These are phyloP conservation scores for Fusarium sp. DNA, from an alignment of 2,329 filamentous ascomycete genomes.

Conservation along the genomic window DNA sequence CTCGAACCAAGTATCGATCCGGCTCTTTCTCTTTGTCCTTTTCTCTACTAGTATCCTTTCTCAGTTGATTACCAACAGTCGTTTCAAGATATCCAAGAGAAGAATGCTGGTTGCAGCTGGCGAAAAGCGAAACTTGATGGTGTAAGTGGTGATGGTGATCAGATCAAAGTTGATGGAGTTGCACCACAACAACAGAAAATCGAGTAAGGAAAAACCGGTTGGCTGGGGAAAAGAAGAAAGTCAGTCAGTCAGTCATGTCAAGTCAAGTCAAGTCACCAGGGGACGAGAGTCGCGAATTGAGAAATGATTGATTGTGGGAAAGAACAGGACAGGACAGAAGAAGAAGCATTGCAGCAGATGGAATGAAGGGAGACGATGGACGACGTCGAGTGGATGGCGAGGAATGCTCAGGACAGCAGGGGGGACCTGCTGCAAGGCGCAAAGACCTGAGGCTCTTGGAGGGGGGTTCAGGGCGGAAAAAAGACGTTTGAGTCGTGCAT, in stretches of 20 bases:
- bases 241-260: constrained; percentile 31
- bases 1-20: constrained; percentile 36
- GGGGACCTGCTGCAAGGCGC: constrained; percentile 40
- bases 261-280: constrained; percentile 26
- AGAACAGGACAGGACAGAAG: constrained; percentile 14
- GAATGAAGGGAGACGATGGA: constrained; percentile 49
- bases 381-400: constrained; percentile 33
- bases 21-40: constrained; percentile 24
- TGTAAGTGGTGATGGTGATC: constrained; percentile 38
- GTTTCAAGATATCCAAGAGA: constrained; percentile 44
- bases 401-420: constrained; percentile 45
- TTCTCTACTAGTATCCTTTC: background rate
- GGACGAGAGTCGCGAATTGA: constrained; percentile 24
- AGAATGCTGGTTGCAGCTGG: constrained; percentile 7
- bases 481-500: constrained; percentile 14
- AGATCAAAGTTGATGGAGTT: constrained; percentile 20
- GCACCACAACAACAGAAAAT: constrained; percentile 30
- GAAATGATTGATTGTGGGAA: constrained; percentile 44
- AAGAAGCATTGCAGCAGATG: constrained; percentile 8
- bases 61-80: background rate
- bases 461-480: constrained; percentile 20
- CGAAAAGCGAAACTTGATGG: constrained; percentile 19
- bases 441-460: constrained; percentile 14
- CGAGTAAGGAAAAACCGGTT: constrained; percentile 33
- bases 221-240: constrained; percentile 40